These are phyloP conservation scores for Diaporthe nobilis DNA, from an alignment of 2,329 filamentous ascomycete genomes.

Conservation along the genomic window DNA sequence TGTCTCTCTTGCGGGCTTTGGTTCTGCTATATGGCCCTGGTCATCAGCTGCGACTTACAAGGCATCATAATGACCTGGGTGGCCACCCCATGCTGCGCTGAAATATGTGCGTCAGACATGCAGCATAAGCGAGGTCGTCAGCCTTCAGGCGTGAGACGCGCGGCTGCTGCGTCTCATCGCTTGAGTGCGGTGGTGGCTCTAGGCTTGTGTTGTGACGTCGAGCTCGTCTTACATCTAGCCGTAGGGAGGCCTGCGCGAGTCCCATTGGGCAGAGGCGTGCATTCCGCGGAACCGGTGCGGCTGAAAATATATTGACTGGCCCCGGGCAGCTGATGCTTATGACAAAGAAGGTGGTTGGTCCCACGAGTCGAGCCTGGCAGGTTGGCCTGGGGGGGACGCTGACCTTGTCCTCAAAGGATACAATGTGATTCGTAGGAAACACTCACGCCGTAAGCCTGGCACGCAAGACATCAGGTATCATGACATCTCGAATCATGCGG, in stretches of 20 bases:
- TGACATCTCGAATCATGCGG: neutral
- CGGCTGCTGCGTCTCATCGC: constrained; percentile 29
- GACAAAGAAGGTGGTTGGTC: neutral
- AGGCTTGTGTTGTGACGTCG: constrained; percentile 1
- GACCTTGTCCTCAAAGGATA: neutral
- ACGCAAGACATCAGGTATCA: neutral
- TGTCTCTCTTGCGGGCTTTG: neutral
- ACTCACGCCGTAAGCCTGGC: neutral
- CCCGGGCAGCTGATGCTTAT: neutral
- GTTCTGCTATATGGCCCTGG: neutral
- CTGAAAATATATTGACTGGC: neutral
- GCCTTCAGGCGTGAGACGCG: constrained; percentile 19
- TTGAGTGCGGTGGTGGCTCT: neutral
- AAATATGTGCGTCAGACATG: constrained; percentile 17
- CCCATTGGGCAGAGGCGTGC: neutral
- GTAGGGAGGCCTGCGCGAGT: neutral
- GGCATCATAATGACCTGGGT: constrained; percentile 16
- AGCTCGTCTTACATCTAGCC: neutral
- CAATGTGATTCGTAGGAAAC: neutral
- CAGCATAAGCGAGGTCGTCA: constrained; percentile 30
- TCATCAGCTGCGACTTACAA: neutral
- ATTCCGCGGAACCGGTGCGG: neutral
- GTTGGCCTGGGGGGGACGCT: neutral
- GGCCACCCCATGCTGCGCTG: constrained; percentile 11
- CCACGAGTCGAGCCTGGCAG: neutral